Evolutionary conservation across 2,329 filamentous ascomycete species (phyloP).

Genomic region (Alternaria dauci): DNA sequence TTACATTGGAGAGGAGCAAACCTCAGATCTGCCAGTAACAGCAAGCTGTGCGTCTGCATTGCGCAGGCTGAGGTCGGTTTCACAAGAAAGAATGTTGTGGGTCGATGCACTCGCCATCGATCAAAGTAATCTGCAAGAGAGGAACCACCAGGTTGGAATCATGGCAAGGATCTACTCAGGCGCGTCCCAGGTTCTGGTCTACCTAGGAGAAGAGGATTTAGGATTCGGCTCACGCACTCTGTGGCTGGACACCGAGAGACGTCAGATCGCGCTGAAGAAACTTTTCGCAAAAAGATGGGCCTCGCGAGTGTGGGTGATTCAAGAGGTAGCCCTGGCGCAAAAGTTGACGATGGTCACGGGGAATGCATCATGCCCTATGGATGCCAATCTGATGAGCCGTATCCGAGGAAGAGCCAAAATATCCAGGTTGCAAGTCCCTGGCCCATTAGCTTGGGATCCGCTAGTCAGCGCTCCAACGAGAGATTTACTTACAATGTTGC

Average conservation of each 20-base stretch:
- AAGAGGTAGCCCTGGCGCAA: constrained; percentile 26
- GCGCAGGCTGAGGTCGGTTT: constrained; percentile 13
- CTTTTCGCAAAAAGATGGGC: constrained; percentile 23
- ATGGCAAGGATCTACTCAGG: constrained; percentile 28
- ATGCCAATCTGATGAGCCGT: constrained; percentile 16
- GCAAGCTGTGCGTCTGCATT: constrained; percentile 23
- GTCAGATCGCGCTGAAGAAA: constrained; percentile 9
- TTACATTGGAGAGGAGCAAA: constrained; percentile 13
- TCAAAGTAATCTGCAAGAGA: constrained; percentile 22
- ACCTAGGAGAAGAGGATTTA: constrained; percentile 21
- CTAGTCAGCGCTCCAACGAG: constrained; percentile 18
- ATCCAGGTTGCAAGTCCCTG: constrained; percentile 19
- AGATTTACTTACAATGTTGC: constrained; percentile 19
- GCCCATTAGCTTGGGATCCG: constrained; percentile 23
- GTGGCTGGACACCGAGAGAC: constrained; percentile 18
- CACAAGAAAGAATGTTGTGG: constrained; percentile 19
- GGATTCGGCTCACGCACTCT: constrained; percentile 12
- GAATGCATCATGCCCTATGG: constrained; percentile 9
- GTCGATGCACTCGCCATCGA: constrained; percentile 31
- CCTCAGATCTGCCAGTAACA: constrained; percentile 11
- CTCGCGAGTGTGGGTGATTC: constrained; percentile 29
- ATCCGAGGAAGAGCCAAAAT: constrained; percentile 20
- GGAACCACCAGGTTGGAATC: constrained; percentile 25
- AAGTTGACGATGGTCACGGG: constrained; percentile 22
- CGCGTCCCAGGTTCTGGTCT: constrained; percentile 19